Conservation (phyloP, 257 asterid genomes). For the Scutellaria galericulata region DNA sequence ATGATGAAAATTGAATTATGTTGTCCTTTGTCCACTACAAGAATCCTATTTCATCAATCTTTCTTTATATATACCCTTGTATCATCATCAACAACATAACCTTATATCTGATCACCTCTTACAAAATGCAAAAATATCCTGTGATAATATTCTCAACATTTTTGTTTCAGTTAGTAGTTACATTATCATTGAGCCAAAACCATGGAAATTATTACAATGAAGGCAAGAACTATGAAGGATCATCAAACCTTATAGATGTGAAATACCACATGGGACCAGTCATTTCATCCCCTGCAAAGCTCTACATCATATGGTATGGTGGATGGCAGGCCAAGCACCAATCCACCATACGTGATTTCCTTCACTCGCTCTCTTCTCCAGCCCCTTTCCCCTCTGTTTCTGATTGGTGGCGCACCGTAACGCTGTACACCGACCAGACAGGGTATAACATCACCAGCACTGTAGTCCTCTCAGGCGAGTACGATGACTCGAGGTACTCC, state of each 20-base stretch:
- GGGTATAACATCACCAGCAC: slow-evolving; percentile 50
- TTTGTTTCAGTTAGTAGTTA: background rate
- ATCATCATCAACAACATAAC: no score
- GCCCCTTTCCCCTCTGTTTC: slow-evolving; percentile 65
- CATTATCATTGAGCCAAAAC: slow-evolving; percentile 37
- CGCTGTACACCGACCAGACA: slow-evolving; percentile 73
- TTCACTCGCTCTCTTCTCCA: slow-evolving; percentile 54
- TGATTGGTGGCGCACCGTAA: slow-evolving; percentile 77
- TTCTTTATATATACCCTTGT: background rate
- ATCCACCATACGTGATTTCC: slow-evolving; percentile 68
- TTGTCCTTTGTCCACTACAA: slow-evolving; percentile 41
- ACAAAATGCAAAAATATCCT: slow-evolving; percentile 33
- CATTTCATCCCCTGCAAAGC: slow-evolving; percentile 58
- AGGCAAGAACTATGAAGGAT: slow-evolving; percentile 70
- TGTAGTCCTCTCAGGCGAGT: slow-evolving; percentile 55
- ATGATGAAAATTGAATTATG: slow-evolving; percentile 47
- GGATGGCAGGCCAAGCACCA: slow-evolving; percentile 63
- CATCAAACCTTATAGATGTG: slow-evolving; percentile 67
- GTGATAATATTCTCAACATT: no score
- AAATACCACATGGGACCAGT: slow-evolving; percentile 89
- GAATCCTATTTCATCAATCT: slow-evolving; percentile 7
- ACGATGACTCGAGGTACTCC: slow-evolving; percentile 54
- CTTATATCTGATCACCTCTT: no score
- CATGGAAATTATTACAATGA: slow-evolving; percentile 26
- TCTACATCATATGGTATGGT: slow-evolving; percentile 84